phyloP scores from a whole-genome alignment of 257 asterid genomes.

The Hygrophila difformis region DNA sequence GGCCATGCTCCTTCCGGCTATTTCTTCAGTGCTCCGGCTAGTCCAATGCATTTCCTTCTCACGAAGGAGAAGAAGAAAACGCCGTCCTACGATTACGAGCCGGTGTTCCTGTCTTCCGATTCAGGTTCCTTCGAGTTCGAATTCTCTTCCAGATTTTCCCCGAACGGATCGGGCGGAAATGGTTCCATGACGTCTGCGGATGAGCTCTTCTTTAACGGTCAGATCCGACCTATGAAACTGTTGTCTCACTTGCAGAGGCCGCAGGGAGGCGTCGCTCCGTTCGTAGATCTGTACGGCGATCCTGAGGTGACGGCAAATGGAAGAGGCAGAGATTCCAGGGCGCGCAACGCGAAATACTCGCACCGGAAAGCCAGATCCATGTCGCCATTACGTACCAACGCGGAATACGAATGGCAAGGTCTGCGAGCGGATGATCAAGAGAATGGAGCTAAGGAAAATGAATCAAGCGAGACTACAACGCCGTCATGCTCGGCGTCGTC shows the following conservation, averaged over 20 bases:
- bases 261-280: conserved; percentile 19
- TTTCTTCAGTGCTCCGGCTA: conserved; percentile 57
- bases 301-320: background rate
- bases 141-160: conserved; percentile 39
- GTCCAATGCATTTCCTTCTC: conserved; percentile 46
- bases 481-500: conserved; percentile 56
- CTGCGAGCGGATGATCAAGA: conserved; percentile 1
- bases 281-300: conserved; percentile 21
- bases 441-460: conserved; percentile 18
- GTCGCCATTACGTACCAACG: conserved; percentile 35
- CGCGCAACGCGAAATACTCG: conserved; percentile 18
- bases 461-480: conserved; percentile 43
- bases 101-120: conserved; percentile 34
- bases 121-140: conserved; percentile 55
- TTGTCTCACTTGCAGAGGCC: conserved; percentile 38
- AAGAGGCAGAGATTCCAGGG: conserved; percentile 41
- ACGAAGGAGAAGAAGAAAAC: conserved; percentile 9
- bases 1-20: conserved; percentile 38
- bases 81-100: conserved; percentile 15
- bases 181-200: conserved; percentile 50
- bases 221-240: conserved; percentile 52
- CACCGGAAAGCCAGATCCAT: conserved; percentile 57
- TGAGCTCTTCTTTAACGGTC: conserved; percentile 49
- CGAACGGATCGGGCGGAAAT: conserved; percentile 17
- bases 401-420: conserved; percentile 20